These are phyloP conservation scores for Teratosphaeria nubilosa DNA, from an alignment of 2,329 filamentous ascomycete genomes.

Conservation along the genomic window DNA sequence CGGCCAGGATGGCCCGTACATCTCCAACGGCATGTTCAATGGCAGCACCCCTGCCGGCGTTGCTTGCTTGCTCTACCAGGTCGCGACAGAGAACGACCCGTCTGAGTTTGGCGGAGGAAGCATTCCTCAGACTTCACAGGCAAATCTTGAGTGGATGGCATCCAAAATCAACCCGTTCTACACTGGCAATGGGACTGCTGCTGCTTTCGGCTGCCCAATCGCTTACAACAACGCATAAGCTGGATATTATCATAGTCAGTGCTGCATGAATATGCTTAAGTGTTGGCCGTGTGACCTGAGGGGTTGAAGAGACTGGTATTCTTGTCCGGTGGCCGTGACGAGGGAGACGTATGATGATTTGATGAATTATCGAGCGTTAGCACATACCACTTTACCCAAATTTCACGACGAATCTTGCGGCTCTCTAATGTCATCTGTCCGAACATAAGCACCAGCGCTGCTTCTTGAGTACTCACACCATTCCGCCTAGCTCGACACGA, in stretches of 20 bases:
- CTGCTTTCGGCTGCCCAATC: not conserved
- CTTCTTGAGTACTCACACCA: too few relatives aligned
- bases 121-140: not conserved
- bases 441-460: not conserved
- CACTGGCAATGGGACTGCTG: not conserved
- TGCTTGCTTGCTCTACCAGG: conserved; percentile 34
- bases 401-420: too few relatives aligned
- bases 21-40: conserved; percentile 28
- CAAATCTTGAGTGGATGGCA: not conserved
- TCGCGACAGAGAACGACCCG: conserved; percentile 21
- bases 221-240: not conserved
- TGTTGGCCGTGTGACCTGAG: too few relatives aligned
- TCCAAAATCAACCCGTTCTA: not conserved
- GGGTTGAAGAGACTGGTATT: too few relatives aligned
- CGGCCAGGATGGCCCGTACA: conserved; percentile 24
- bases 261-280: too few relatives aligned
- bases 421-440: too few relatives aligned
- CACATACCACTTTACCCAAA: too few relatives aligned
- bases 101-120: conserved; percentile 8
- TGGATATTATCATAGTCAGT: too few relatives aligned
- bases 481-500: too few relatives aligned
- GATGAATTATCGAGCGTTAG: too few relatives aligned
- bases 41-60: conserved; percentile 17
- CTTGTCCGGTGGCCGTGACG: too few relatives aligned
- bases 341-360: too few relatives aligned